Base-by-base conservation (phyloP, 805 yeast genomes). In the Kodamaea lidongshanica region DNA sequence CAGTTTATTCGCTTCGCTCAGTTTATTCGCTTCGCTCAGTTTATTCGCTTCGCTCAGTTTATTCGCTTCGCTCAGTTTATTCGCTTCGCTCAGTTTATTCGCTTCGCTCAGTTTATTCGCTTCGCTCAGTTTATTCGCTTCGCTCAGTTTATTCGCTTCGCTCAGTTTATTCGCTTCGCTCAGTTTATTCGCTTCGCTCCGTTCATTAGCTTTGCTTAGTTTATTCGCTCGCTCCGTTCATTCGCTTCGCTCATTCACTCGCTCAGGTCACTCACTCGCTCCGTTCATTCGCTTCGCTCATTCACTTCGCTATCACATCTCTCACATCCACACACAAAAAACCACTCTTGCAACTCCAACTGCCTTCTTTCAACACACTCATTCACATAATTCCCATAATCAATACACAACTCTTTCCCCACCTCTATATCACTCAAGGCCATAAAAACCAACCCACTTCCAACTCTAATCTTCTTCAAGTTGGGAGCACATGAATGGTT, bases 401-500 rank as follows among this genome's bases (percentile, higher is more conserved):
- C 70, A 19, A 78, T 78, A 45, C 72, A 73, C 25, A 78, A 49
- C 39, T 77, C 79, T 21, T 70, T 70, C 6, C 65, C 72, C 4
- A 40, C 32, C 2, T 27, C 24, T 9, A 77, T 58, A 18, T 66
- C 69, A 9, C 46, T 40, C 7, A 48, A 40, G 0, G 79, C 54
- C 3, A 43, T 55, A 43, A 75, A 77, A 2, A 34, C 35, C 56
- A 74, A 54, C n/a, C 42, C 42, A 12, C 64, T 52, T 0, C 56
- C 56, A 1, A 37, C 33, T 23, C 79, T 54, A n/a, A 37, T 46
- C 39, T 76, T 77, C 9, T 44, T 45, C 12, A 77, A 39, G 38
- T 74, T 75, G n/a, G 79, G 79, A 1, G 42, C 49, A 49, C 85
- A 78, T 3, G 80, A 72, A 47, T 78, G 85, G 44, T 78, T 78